phyloP scores from a whole-genome alignment of 345 rosid genomes.

The Lenwebbia sp. region DNA sequence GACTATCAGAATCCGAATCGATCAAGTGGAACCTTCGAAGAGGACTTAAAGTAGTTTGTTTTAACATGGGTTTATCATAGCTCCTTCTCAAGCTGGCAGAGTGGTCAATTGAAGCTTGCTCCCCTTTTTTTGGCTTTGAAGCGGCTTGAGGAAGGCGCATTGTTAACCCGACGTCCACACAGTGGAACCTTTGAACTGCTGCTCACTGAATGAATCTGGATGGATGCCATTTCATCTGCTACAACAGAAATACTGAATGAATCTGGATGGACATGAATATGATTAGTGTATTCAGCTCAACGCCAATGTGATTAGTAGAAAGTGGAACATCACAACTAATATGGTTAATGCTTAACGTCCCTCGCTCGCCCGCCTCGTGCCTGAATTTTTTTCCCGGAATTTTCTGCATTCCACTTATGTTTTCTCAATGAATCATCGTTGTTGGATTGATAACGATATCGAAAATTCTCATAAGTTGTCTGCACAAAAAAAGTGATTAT shows the following conservation, averaged over 20 bases:
- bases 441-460: too few species aligned
- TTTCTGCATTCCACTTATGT: too few species aligned
- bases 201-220: slow-evolving; percentile 31
- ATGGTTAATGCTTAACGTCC: rapidly evolving
- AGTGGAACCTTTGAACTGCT: slow-evolving; percentile 63
- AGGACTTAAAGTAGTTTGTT: slow-evolving; percentile 55
- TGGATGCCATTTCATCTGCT: slow-evolving; percentile 28
- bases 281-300: too few species aligned
- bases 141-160: slow-evolving; percentile 27
- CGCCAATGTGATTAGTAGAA: too few species aligned
- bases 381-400: too few species aligned
- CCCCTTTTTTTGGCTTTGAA: slow-evolving; percentile 11
- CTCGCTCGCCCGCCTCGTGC: too few species aligned
- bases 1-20: slow-evolving; percentile 72
- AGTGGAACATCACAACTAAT: too few species aligned
- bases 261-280: too few species aligned
- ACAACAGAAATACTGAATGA: slow-evolving; percentile 11
- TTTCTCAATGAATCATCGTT: too few species aligned
- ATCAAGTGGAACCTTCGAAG: slow-evolving; percentile 74
- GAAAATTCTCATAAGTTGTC: slow-evolving; percentile 67
- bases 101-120: slow-evolving; percentile 23
- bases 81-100: slow-evolving; percentile 28
- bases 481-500: slow-evolving; percentile 14
- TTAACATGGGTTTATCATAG: slow-evolving; percentile 25
- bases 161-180: slow-evolving; percentile 24